Evolutionary conservation across 2,329 filamentous ascomycete genomes (phyloP).

Genomic region (Falciphora oryzae): DNA sequence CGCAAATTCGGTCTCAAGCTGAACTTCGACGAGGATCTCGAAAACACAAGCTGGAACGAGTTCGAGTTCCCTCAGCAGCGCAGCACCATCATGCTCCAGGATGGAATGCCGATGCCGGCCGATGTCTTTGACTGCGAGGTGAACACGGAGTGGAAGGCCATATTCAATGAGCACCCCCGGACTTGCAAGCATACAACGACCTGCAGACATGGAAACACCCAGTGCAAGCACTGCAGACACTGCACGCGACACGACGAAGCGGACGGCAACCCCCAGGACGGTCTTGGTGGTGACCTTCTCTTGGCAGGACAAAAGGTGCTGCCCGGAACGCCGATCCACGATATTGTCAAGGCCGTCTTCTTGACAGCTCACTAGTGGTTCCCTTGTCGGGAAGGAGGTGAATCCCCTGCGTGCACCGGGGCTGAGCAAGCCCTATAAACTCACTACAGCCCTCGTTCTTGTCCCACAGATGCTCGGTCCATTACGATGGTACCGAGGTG

Average conservation of each 20-base stretch:
- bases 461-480: no score
- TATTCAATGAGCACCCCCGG: no score
- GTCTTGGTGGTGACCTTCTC: background rate
- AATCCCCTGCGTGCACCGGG: no score
- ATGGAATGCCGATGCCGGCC: background rate
- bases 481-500: no score
- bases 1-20: background rate
- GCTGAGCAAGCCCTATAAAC: no score
- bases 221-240: background rate
- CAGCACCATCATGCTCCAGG: background rate
- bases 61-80: background rate
- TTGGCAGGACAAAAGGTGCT: background rate
- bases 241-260: background rate
- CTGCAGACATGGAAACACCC: background rate
- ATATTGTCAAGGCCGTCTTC: no score
- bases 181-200: background rate
- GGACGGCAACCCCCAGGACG: background rate
- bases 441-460: no score
- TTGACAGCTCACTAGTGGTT: no score
- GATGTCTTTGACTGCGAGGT: background rate
- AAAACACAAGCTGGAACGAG: background rate
- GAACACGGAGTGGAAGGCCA: background rate
- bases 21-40: background rate
- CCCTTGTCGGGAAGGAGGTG: no score
- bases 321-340: background rate